Base-by-base conservation (phyloP, 2,329 filamentous ascomycete genomes). In the Penicillium sp. region DNA sequence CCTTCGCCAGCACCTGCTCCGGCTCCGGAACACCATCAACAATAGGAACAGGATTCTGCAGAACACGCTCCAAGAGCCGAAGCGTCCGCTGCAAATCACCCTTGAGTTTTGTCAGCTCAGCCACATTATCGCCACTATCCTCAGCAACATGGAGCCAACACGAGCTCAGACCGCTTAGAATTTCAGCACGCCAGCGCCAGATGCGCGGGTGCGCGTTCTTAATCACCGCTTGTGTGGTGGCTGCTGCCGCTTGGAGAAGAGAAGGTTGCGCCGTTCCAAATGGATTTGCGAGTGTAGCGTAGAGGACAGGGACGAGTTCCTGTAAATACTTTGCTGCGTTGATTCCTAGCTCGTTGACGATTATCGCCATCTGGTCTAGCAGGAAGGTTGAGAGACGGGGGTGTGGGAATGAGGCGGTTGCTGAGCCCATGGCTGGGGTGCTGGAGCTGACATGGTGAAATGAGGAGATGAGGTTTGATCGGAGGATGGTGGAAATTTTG, bases 121-220 rank as follows among this genome's bases (percentile, higher is more conserved):
- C 34, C 10, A 28, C 30, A 1, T 49, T 30, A 6, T 41, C 42
- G 19, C 40, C 41, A 6, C 50, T 47, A 16, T 41, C 35, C 12
- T 75, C 73, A 16, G 71, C 58, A 13, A 82, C 60, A 52, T 80
- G 80, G 3, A 83, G 65, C 83, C 83, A 89, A 64, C 82, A 86
- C 1, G 81, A 63, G 30, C 78, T 76, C 1, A 89, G 55, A 0
- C 80, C 81, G 56, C 79, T 80, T 38, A 89, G 65, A 5, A 92
- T 71, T 51, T 87, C 82, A 3, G 79, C 80, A 25, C 80, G 74
- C 72, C 88, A 84, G 27, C 72, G 70, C 42, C 73, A 69, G 4
- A 95, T 72, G 4, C 89, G 77, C 10, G 87, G 86, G 83, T 89
- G 90, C 50, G 81, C 82, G 51, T 78, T 83, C 11, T 77, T 57